These are phyloP conservation scores for Podaxis mareebaensis DNA, from an alignment of 768 basidiomycete species.

Conservation along the genomic window DNA sequence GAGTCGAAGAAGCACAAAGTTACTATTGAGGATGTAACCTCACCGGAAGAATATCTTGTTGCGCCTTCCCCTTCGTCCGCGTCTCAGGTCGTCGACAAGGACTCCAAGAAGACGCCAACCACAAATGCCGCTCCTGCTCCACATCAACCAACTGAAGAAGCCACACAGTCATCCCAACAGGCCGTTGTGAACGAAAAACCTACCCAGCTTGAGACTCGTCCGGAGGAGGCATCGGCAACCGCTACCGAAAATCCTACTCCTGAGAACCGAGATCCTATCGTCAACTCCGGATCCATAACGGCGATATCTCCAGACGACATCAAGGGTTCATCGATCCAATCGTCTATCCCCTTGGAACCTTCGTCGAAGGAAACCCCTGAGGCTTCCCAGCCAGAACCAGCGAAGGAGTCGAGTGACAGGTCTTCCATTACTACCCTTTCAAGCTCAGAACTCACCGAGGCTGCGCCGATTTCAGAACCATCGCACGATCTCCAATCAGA, in stretches of 20 bases:
- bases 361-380: not conserved
- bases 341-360: not conserved
- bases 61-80: not conserved
- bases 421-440: not conserved
- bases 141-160: not conserved
- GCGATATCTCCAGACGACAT: conserved; percentile 28
- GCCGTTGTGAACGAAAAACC: not conserved
- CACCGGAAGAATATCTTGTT: not conserved
- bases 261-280: not conserved
- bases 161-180: not conserved
- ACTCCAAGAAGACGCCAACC: not conserved
- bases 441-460: not conserved
- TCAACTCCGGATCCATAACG: conserved; percentile 14
- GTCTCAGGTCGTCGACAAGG: not conserved
- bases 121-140: not conserved
- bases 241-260: not conserved
- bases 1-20: conserved; percentile 20
- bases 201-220: not conserved
- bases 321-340: not conserved
- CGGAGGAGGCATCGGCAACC: not conserved
- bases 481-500: not conserved
- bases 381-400: not conserved
- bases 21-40: conserved; percentile 10
- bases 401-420: not conserved
- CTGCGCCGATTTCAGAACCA: not conserved